Percentiles rank a stretch among this genome's conserved stretches.
phyloP scores from a whole-genome alignment of 345 rosid genomes.

The Sisymbrium irio region DNA sequence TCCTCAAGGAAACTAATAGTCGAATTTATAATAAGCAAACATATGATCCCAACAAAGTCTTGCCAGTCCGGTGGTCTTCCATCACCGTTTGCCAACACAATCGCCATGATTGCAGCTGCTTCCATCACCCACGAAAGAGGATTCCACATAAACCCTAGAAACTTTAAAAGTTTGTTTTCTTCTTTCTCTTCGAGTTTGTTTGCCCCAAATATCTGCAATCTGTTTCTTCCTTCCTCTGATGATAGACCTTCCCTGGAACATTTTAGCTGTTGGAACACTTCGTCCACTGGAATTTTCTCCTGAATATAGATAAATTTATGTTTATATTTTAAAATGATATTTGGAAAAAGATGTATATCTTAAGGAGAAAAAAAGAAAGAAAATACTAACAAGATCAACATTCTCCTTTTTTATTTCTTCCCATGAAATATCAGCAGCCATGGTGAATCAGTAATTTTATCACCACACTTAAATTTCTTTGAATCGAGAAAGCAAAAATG shows the following conservation, averaged over 20 bases:
- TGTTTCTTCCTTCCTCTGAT: constrained; percentile 68
- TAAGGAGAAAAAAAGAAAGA: not conserved
- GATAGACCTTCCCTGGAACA: constrained; percentile 72
- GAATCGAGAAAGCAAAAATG: not conserved
- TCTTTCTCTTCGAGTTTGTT: constrained; percentile 88
- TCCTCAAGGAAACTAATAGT: constrained; percentile 95
- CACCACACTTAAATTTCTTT: not conserved
- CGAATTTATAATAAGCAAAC: constrained; percentile 75
- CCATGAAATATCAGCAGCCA: constrained; percentile 38
- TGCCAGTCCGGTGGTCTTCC: constrained; percentile 95
- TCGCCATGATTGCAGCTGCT: constrained; percentile 90
- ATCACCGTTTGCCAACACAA: constrained; percentile 86
- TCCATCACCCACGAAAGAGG: constrained; percentile 99
- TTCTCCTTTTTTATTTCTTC: constrained; percentile 36
- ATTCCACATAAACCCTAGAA: constrained; percentile 96
- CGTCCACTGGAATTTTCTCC: constrained; percentile 77
- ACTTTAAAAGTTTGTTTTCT: constrained; percentile 74
- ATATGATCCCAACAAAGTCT: constrained; percentile 76
- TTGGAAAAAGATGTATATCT: not conserved
- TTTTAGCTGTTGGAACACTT: constrained; percentile 77
- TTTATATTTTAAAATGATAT: not conserved
- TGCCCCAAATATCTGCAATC: constrained; percentile 71
- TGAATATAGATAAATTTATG: constrained; percentile 18
- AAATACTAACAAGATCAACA: constrained; percentile 32
- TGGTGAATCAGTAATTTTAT: constrained; percentile 3